phyloP scores from a whole-genome alignment of 805 yeast genomes.

The Saturnispora hagleri region DNA sequence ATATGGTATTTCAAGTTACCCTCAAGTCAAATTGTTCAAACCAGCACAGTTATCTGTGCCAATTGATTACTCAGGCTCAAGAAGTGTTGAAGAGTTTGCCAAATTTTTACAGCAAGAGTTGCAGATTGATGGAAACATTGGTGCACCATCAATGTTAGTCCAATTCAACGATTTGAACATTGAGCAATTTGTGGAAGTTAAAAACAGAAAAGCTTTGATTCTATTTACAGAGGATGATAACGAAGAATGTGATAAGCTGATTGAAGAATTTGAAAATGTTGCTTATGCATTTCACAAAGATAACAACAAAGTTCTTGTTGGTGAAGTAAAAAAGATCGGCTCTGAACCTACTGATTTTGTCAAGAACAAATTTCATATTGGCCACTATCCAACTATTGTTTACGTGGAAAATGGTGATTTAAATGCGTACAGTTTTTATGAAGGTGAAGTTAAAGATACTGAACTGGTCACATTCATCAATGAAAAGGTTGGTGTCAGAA shows the following conservation, averaged over 20 bases:
- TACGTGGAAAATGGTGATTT: constrained; percentile 35
- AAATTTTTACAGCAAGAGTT: constrained; percentile 14
- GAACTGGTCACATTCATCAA: constrained; percentile 44
- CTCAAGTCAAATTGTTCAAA: constrained; percentile 50
- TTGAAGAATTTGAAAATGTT: constrained; percentile 41
- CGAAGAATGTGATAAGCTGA: constrained; percentile 43
- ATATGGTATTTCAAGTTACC: constrained; percentile 53
- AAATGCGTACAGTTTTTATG: constrained; percentile 25
- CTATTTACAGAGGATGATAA: constrained; percentile 41
- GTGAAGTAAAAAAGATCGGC: constrained; percentile 38
- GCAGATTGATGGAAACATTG: background rate
- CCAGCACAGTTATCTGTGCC: constrained; percentile 40
- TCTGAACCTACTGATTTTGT: constrained; percentile 36
- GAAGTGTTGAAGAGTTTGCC: constrained; percentile 42
- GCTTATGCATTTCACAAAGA: constrained; percentile 40
- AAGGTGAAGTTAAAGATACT: constrained; percentile 38
- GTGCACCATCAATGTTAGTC: constrained; percentile 17
- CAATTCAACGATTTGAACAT: constrained; percentile 23
- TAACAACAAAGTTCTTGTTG: constrained; percentile 33
- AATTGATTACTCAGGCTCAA: constrained; percentile 45
- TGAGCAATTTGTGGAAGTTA: constrained; percentile 21
- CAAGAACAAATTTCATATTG: constrained; percentile 33
- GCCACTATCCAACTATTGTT: constrained; percentile 46
- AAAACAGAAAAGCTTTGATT: constrained; percentile 38
- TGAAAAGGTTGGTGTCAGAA: constrained; percentile 30